Percentiles rank a stretch among this genome's conserved stretches.
Evolutionary conservation across 1,139 yeast genomes (phyloP).

Genomic region (Kodamaea sp.): DNA sequence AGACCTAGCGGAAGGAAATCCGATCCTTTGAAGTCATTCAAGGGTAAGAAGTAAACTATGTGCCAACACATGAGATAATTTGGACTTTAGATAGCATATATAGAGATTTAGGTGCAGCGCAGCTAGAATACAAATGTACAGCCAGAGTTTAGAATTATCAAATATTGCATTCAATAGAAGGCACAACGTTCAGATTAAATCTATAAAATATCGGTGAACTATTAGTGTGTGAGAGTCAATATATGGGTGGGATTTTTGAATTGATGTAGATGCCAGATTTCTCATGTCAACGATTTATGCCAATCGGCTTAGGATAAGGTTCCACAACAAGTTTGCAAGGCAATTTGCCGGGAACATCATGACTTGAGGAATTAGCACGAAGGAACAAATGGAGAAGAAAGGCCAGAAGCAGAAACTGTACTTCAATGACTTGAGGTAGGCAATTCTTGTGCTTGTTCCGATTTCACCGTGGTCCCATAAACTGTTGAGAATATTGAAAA

Average conservation of each 20-base stretch:
- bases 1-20: slow-evolving; percentile 44
- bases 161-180: too few relatives aligned
- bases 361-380: slow-evolving; percentile 47
- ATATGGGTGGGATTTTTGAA: too few relatives aligned
- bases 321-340: slow-evolving; percentile 57
- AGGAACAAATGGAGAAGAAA: slow-evolving; percentile 50
- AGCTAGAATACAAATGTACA: too few relatives aligned
- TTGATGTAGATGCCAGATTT: too few relatives aligned
- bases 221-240: too few relatives aligned
- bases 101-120: too few relatives aligned
- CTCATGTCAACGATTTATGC: slow-evolving; percentile 3
- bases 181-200: too few relatives aligned
- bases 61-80: too few relatives aligned
- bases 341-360: slow-evolving; percentile 62
- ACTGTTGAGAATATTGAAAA: slow-evolving; percentile 49
- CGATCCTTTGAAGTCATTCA: slow-evolving; percentile 69
- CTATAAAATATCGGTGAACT: slow-evolving; percentile 4
- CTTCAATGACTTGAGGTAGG: slow-evolving; percentile 50
- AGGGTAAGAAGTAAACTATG: slow-evolving; percentile 17
- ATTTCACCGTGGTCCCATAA: slow-evolving; percentile 58
- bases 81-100: too few relatives aligned
- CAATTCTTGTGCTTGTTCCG: slow-evolving; percentile 23
- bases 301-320: slow-evolving; percentile 45
- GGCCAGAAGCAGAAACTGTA: slow-evolving; percentile 65
- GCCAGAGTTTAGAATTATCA: too few relatives aligned